Evolutionary conservation across 495 filamentous ascomycete species (phyloP).

Genomic region (Massariosphaeria phaeospora): DNA sequence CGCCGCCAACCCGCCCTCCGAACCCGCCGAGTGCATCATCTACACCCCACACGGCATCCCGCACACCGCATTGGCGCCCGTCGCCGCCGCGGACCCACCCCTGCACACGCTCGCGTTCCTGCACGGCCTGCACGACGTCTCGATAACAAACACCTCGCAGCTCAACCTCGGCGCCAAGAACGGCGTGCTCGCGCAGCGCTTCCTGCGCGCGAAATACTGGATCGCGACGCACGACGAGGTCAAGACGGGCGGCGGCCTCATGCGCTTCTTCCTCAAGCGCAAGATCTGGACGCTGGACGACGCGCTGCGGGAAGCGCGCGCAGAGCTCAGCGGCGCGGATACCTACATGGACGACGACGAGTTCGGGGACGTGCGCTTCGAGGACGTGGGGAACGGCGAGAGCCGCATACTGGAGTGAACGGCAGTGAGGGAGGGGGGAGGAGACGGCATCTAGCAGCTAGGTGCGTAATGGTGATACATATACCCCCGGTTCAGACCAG

Average conservation of each 20-base stretch:
- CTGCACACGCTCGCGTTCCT: constrained; percentile 49
- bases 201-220: constrained; percentile 52
- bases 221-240: constrained; percentile 55
- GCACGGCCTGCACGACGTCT: constrained; percentile 53
- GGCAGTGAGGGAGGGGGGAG: too few species aligned
- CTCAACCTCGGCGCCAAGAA: constrained; percentile 54
- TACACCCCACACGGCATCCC: constrained; percentile 56
- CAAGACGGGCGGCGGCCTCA: constrained; percentile 49
- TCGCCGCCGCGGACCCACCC: constrained; percentile 40
- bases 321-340: constrained; percentile 25
- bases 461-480: too few species aligned
- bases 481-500: too few species aligned
- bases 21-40: constrained; percentile 46
- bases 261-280: constrained; percentile 47
- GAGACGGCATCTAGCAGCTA: too few species aligned
- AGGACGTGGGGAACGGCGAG: constrained; percentile 44
- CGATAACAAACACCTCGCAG: constrained; percentile 44
- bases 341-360: constrained; percentile 20
- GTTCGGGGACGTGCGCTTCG: constrained; percentile 38
- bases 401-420: constrained; percentile 42
- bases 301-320: constrained; percentile 43
- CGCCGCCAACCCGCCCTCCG: constrained; percentile 4
- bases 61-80: constrained; percentile 35
- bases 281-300: constrained; percentile 44
- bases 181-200: constrained; percentile 46